Evolutionary conservation across 2,329 filamentous ascomycete species (phyloP), one percentile per base, ranked within the genome.

Genomic region (Apiospora arundinis): DNA sequence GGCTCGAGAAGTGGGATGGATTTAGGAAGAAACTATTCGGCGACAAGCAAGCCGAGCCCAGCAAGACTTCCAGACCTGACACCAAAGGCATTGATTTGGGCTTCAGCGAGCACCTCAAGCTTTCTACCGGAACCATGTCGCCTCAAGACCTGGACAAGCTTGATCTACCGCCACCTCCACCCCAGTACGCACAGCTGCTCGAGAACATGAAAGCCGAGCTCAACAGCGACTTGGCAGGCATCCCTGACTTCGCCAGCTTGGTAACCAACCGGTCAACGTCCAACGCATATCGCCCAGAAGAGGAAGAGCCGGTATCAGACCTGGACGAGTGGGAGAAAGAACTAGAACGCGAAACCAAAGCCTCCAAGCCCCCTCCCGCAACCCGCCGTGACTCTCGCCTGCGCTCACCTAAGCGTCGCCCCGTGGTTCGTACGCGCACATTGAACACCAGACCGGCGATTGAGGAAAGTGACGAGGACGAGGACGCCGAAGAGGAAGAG

Each of bases 1-100:
- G 94, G 49, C 80, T 97, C 40, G 86, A 89, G 69, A 91, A 88
- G 79, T 97, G 94, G 95, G 88, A 92, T 75, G 85, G 85, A n/a
- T 94, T 94, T 73, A 85, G 88, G 73, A 82, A 84, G 74, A 82
- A 81, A 23, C 81, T 87, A 72, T 85, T 87, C 28, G 82, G 83
- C 1, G 78, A 81, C 14, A 72, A 71, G 73, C 73, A 73, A n/a
- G 77, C 76, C 2, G 74, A 74, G 0, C 74, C 76, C 40, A 70
- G 79, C 73, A 52, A 69, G 70, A 21, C 70, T 70, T 44, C 72
- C 72, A 70, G 79, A 72, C 37, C 74, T 70, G 48, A 78, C 77
- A 84, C 78, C 28, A 84, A 79, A 28, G 85, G 86, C 7, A 84
- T 89, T 52, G 85, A 88, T 69, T 82, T 92, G 18, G 84, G 84